A percentile compares a stretch with the other conserved stretches of the same genome.
Evolutionary conservation across 371 early-diverging fungal genomes (phyloP).

Genomic region (Choanephora cucurbitarum): DNA sequence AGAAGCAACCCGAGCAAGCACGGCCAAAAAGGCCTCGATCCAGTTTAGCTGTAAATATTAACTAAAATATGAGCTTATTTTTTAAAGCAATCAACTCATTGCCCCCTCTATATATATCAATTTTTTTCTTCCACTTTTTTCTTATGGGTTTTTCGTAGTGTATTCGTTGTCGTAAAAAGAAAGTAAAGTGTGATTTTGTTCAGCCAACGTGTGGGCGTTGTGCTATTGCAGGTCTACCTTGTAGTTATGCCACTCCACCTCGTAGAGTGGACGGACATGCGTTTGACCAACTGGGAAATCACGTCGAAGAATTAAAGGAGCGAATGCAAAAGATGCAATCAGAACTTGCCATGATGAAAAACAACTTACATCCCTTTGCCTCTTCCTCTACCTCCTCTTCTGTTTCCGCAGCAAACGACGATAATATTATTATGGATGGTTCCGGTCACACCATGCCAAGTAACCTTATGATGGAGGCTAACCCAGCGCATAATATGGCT

Average conservation of each 20-base stretch:
- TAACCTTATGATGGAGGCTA: constrained; percentile 1
- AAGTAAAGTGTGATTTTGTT: constrained; percentile 66
- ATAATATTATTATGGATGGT: constrained; percentile 18
- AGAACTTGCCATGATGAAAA: constrained; percentile 54
- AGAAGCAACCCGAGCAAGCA: constrained; percentile 42
- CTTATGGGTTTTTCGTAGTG: constrained; percentile 27
- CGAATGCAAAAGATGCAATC: constrained; percentile 52
- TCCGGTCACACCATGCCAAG: constrained; percentile 34
- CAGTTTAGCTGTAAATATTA: constrained; percentile 42
- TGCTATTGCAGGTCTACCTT: constrained; percentile 49
- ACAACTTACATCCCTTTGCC: constrained; percentile 38
- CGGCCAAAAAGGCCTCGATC: constrained; percentile 50
- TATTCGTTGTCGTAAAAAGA: constrained; percentile 64
- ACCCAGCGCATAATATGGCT: no score
- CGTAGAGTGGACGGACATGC: constrained; percentile 61
- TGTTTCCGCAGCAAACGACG: neutral
- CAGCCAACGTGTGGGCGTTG: constrained; percentile 67
- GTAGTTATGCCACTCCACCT: constrained; percentile 55
- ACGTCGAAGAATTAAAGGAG: constrained; percentile 52
- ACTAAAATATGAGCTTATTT: no score
- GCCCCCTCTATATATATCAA: neutral
- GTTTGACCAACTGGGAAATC: constrained; percentile 54
- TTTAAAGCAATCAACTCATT: neutral
- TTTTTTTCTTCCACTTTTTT: no score
- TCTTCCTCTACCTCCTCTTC: neutral